These are phyloP conservation scores for Flaveria ramosissima DNA, from an alignment of 129 eudicot genomes.

Conservation along the genomic window DNA sequence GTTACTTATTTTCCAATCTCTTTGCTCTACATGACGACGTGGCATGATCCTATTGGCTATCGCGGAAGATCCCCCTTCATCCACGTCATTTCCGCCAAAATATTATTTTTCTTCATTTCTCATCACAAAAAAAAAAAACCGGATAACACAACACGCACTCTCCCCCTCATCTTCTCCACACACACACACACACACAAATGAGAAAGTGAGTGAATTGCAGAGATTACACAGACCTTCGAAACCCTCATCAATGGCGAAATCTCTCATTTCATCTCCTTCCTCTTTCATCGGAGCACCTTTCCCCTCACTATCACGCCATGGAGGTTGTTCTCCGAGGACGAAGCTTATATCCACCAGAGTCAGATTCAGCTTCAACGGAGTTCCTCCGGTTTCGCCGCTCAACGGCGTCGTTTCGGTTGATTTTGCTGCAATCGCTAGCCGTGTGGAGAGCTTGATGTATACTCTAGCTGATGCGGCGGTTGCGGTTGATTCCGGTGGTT, in stretches of 20 bases:
- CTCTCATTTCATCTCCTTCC: slow-evolving; percentile 72
- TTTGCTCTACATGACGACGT: slow-evolving; percentile 28
- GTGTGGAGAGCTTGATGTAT: slow-evolving; percentile 73
- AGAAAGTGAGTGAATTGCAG: slow-evolving; percentile 33
- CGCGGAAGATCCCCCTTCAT: slow-evolving; percentile 35
- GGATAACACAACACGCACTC: slow-evolving; percentile 43
- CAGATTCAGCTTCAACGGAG: slow-evolving; percentile 61
- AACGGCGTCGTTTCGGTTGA: slow-evolving; percentile 40
- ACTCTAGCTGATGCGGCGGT: slow-evolving; percentile 99
- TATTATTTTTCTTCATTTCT: neutral
- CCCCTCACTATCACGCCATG: slow-evolving; percentile 52
- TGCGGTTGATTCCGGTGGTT: slow-evolving; percentile 49
- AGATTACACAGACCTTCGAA: slow-evolving; percentile 21
- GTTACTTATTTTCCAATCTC: neutral
- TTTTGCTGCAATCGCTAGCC: slow-evolving; percentile 48
- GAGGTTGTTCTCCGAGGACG: slow-evolving; percentile 40
- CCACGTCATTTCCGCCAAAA: slow-evolving; percentile 22
- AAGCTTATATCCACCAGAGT: slow-evolving; percentile 53
- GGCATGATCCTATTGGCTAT: slow-evolving; percentile 19
- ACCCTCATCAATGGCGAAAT: slow-evolving; percentile 71
- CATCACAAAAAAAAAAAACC: slow-evolving; percentile 39
- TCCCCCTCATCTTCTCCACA: slow-evolving; percentile 23
- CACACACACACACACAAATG: slow-evolving; percentile 30
- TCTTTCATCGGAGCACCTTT: slow-evolving; percentile 63
- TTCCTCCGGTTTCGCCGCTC: slow-evolving; percentile 79